phyloP scores from a whole-genome alignment of 202 grass and related monocot genomes.

The Digitaria exilis region DNA sequence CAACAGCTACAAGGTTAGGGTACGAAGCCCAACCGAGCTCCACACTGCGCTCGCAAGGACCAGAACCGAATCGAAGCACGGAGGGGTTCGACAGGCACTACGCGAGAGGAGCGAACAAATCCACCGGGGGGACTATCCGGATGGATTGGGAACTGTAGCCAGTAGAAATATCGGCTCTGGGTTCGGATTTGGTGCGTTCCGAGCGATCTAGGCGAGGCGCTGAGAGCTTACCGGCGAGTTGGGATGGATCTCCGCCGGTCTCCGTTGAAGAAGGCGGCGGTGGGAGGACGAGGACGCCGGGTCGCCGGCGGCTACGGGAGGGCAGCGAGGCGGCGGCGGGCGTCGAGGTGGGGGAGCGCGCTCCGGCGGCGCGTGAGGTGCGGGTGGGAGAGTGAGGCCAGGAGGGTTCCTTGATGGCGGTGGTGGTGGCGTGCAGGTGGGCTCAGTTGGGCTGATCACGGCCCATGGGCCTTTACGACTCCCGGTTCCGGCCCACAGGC shows the following conservation, averaged over 20 bases:
- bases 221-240: slow-evolving; percentile 7
- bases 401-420: slow-evolving; percentile 10
- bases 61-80: neutral
- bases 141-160: neutral
- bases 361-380: slow-evolving; percentile 28
- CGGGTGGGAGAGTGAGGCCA: neutral
- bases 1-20: slow-evolving; percentile 4
- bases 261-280: neutral
- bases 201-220: neutral
- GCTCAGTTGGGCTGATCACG: neutral
- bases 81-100: neutral
- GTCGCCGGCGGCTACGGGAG: no score
- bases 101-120: neutral
- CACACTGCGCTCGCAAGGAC: neutral
- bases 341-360: neutral
- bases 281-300: neutral
- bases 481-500: neutral
- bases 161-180: neutral
- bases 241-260: neutral
- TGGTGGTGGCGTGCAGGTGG: neutral
- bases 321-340: neutral
- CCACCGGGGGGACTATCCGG: neutral
- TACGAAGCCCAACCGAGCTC: neutral
- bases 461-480: neutral
- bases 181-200: neutral